Percentiles rank a stretch among this genome's conserved stretches.
phyloP scores from a whole-genome alignment of 2,329 filamentous ascomycete genomes.

The Exutisphaerella laricina region DNA sequence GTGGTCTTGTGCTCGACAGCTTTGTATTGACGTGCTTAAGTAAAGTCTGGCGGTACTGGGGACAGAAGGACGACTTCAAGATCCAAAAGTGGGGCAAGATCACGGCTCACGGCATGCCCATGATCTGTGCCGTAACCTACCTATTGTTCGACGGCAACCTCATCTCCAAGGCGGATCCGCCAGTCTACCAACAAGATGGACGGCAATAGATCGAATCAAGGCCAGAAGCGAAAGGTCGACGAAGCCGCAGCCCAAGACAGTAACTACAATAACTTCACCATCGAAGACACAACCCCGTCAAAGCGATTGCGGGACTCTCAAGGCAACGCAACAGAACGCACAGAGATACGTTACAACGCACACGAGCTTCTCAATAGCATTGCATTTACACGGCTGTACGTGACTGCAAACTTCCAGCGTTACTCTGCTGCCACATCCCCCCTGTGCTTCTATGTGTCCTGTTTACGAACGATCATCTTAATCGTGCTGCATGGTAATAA shows the following conservation, averaged over 20 bases:
- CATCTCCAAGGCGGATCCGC: no score
- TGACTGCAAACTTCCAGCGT: conserved; percentile 16
- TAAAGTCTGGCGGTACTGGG: no score
- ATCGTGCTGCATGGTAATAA: conserved; percentile 14
- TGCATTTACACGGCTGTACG: conserved; percentile 15
- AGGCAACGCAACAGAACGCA: conserved; percentile 5
- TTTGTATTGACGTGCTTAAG: neutral
- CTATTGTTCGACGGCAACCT: no score
- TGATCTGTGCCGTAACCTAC: no score
- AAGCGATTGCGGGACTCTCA: conserved; percentile 14
- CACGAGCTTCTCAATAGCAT: conserved; percentile 15
- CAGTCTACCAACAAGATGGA: no score
- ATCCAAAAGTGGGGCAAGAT: no score
- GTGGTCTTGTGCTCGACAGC: neutral
- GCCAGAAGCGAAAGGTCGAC: neutral
- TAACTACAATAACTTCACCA: neutral
- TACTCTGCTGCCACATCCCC: conserved; percentile 14
- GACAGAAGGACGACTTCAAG: no score
- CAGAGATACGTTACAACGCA: conserved; percentile 8
- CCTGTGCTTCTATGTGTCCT: conserved; percentile 13
- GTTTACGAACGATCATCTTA: conserved; percentile 7
- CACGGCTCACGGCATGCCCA: no score
- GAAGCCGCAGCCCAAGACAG: neutral
- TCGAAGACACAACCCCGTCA: neutral
- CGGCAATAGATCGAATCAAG: no score